These are phyloP conservation scores for Magnaporthales sp. DNA, from an alignment of 2,329 filamentous ascomycete genomes.

Conservation along the genomic window DNA sequence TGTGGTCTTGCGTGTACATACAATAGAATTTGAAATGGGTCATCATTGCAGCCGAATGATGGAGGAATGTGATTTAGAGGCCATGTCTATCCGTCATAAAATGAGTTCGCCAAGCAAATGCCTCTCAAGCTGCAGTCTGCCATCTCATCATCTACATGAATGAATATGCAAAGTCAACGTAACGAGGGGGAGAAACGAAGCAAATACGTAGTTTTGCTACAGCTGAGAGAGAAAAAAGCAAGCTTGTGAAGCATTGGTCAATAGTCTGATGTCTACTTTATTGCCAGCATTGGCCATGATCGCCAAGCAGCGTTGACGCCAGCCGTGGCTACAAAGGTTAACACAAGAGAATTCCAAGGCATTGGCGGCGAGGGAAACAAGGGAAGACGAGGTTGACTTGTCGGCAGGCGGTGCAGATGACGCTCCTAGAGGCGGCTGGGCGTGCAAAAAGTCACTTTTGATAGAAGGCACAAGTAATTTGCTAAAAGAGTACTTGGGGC, in stretches of 20 bases:
- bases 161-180: neutral
- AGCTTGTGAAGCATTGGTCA: neutral
- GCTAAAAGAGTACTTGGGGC: neutral
- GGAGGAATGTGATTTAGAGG: neutral
- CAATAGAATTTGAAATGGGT: too few relatives aligned
- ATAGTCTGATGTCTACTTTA: neutral
- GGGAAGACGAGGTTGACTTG: neutral
- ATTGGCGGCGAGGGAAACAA: neutral
- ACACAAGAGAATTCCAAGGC: neutral
- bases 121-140: neutral
- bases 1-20: too few relatives aligned
- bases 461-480: neutral
- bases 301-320: neutral
- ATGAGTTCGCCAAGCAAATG: neutral
- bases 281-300: neutral
- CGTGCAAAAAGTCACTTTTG: neutral
- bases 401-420: neutral
- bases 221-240: neutral
- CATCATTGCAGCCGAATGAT: neutral
- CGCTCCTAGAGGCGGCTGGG: neutral
- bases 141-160: neutral
- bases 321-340: neutral
- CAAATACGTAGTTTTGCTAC: neutral
- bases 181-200: neutral
- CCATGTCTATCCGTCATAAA: neutral